A percentile compares a stretch with the other conserved stretches of the same genome.
These are phyloP conservation scores for Neonectria hederae DNA, from an alignment of 2,329 filamentous ascomycete genomes.

Conservation along the genomic window DNA sequence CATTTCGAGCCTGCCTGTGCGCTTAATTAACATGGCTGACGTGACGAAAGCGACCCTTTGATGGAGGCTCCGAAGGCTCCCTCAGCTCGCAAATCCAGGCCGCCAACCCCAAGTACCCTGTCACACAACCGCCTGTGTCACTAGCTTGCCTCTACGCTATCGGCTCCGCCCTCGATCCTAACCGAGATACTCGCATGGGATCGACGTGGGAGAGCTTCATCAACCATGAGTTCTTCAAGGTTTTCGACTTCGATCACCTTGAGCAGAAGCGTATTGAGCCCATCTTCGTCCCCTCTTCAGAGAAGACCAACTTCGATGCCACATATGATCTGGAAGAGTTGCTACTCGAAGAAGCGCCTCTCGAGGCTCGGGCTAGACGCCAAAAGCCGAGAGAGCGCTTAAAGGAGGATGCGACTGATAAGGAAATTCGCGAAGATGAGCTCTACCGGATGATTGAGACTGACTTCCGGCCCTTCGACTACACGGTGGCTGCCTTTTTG, in stretches of 20 bases:
- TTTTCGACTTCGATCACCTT: conserved; percentile 84
- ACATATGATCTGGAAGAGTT: conserved; percentile 97
- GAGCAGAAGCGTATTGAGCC: conserved; percentile 90
- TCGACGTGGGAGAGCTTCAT: conserved; percentile 86
- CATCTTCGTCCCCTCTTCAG: conserved; percentile 90
- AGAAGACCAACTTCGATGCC: conserved; percentile 99
- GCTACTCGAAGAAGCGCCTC: conserved; percentile 89
- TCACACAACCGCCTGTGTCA: conserved; percentile 90
- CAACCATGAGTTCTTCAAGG: conserved; percentile 87
- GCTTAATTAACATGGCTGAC: conserved; percentile 25
- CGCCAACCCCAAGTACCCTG: conserved; percentile 86
- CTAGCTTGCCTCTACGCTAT: conserved; percentile 91
- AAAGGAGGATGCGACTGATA: conserved; percentile 92
- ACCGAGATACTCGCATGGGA: conserved; percentile 85
- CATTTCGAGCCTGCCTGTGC: neutral
- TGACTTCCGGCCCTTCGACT: conserved; percentile 95
- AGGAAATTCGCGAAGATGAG: conserved; percentile 94
- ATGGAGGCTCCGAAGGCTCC: conserved; percentile 84
- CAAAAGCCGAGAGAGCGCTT: conserved; percentile 93
- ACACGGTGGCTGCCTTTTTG: conserved; percentile 82
- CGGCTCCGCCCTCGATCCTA: conserved; percentile 80
- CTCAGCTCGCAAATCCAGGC: conserved; percentile 83
- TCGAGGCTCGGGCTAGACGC: conserved; percentile 90
- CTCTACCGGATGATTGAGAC: conserved; percentile 93
- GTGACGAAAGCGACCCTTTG: conserved; percentile 80